Base-by-base conservation (phyloP, 1,139 yeast genomes). In the Scheffersomyces quercinus region DNA sequence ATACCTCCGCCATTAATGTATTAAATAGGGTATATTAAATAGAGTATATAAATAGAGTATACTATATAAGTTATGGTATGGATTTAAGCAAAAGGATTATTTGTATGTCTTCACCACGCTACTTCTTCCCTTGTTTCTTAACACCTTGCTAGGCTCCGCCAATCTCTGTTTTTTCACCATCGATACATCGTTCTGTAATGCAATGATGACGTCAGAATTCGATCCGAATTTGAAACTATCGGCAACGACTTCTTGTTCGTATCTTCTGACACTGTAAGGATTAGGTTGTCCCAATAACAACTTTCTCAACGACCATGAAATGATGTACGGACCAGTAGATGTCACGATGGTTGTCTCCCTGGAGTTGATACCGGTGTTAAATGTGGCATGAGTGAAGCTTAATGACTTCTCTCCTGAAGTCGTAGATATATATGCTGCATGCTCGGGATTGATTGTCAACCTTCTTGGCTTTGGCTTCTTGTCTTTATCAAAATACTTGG, bases 191-290 rank as follows among this genome's bases (percentile, higher is more conserved):
- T 87, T 80, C 46, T 81, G 81, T 49, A 82, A 67, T 1, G 93
- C 85, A 41, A 88, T 75, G 48, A 88, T 79, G 42, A 88, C 86
- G 43, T 84, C 81, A 56, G 79, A 76, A 52, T 82, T 84, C 13
- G 88, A 77, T 24, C 89, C 89, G 60, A 81, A 88, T 58, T 79
- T 79, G 75, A 88, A 89, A 57, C 85, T 84, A 55, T 88, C 93
- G 39, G 88, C 89, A 48, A 88, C 78, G 52, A 90, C 82, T 44
- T 77, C 65, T 38, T 80, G 78, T 36, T 75, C 66, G 61, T 87
- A 88, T 51, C 81, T 73, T 61, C 80, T 83, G 56, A 89, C 82
- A 41, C 73, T 66, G 58, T 87, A 87, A 8, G 86, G 78, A 34
- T 77, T 78, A 10, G 44, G 40, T 46, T 76, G 80, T 43, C 83